Base-by-base conservation (phyloP, 2,329 filamentous ascomycete species). In the Biscogniauxia marginata region DNA sequence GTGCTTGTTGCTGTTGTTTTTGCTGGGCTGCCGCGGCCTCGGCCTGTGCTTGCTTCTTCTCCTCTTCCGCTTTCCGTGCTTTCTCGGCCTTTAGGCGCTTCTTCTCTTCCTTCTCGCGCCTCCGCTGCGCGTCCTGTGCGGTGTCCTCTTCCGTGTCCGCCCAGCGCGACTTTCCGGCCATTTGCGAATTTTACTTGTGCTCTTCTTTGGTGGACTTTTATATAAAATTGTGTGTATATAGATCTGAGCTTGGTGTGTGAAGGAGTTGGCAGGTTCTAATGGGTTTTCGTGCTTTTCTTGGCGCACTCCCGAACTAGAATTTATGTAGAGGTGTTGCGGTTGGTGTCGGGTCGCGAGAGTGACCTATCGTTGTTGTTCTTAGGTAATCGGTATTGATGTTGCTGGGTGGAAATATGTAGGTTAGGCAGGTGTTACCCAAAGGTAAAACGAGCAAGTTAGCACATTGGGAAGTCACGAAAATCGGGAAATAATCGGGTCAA, bases 91-190 rank as follows among this genome's bases (percentile, higher is more conserved):
- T 97, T 50, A 85, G 77, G 50, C 89, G 87, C 74, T 89, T 91
- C 80, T 95, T 96, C 67, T 92, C 89, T 74, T 96, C 91, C 75
- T 93, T 97, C 71, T 95, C 90, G 60, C 80, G 83, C 74, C 89
- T 93, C 54, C 86, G 81, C 68, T 86, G 85, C 19, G 86, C 86
- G 57, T 90, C 87, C 45, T 88, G 80, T 46, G 85, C 89, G 20
- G 85, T 85, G 71, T 97, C 92, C 64, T 92, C 90, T 65, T 90
- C 90, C 47, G 89, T 86, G 68, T 92, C 84, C 62, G 90, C 91
- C 95, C 95, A 99, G 74, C 93, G 86, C 50, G 93, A 97, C 70
- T 84, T 86, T 67, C 78, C 78, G 49, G 85, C 80, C 85, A 89
- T 89, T 56, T 25, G 51, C 24, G 34, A 47, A 52, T 45, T 45